Base-by-base conservation (phyloP, 495 filamentous ascomycete genomes). In the Tetracladium setigerum region DNA sequence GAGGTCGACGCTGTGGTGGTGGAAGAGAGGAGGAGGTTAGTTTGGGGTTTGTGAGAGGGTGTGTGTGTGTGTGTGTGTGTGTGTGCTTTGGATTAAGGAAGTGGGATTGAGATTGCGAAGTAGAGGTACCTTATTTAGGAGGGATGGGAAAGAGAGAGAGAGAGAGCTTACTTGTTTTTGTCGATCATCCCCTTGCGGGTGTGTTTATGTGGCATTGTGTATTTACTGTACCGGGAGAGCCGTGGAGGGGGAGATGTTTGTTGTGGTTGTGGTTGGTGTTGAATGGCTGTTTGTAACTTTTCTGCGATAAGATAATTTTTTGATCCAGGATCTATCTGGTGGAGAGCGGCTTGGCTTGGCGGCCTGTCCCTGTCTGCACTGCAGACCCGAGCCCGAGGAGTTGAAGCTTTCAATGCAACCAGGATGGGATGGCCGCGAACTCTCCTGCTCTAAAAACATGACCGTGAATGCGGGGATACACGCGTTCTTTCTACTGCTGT, bases 161-260 rank as follows among this genome's bases (percentile, higher is more conserved):
- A n/a, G n/a, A n/a, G 58, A 6, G n/a, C 16, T 30, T 31, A 31
- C 27, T 44, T 54, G 3, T 51, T 67, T 67, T 65, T 68, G 22
- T 69, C 66, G 45, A 68, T 73, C 46, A 76, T 75, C 49, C 78
- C 62, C 59, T 62, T 77, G 59, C 71, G 73, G 40, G 83, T 88
- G 62, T 92, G 86, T 64, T 91, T 92, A 71, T 90, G 86, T 68
- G 87, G 87, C 87, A 92, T 92, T 45, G 36, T 72, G 63, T 46
- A 8, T 57, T n/a, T n/a, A n/a, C n/a, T n/a, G n/a, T n/a, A n/a
- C n/a, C n/a, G n/a, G n/a, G n/a, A 41, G 42, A 54, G 34, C 49
- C 35, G 55, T 34, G 15, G 38, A 39, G 33, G 16, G 49, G 44
- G 35, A 52, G 40, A 45, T 46, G 49, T 37, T n/a, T 50, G 43